Evolutionary conservation across 2,329 filamentous ascomycete genomes (phyloP), one percentile per base, ranked within the genome.

Genomic region (Penicillium sp.): DNA sequence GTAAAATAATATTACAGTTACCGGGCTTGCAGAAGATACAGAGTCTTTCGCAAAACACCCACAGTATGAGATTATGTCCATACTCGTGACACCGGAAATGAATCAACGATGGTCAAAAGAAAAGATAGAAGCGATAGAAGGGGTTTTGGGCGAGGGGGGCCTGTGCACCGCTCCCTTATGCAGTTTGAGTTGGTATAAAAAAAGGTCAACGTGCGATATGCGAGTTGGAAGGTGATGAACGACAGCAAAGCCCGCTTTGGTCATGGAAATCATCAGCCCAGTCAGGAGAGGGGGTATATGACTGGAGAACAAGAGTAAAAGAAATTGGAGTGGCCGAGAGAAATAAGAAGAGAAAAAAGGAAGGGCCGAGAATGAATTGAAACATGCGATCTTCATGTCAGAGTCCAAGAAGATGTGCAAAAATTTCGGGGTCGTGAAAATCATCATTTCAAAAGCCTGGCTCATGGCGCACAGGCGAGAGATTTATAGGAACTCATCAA

Each of bases 231-330:
- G 54, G 61, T 58, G 65, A 67, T 65, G 68, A 73, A 67, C 66
- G 72, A 76, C 71, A 66, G 63, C 71, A 76, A 77, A 77, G 76
- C 75, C 76, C 65, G 76, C 76, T 78, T 78, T 77, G 75, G 75
- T 77, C 74, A 72, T 76, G 60, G 62, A 68, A 57, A 61, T 75
- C 73, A 71, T 74, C 65, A 75, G 59, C 38, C 54, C 63, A 65
- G 56, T 64, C 61, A 63, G 49, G 52, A 35, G 48, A 51, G 53
- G 66, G 66, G 64, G 64, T 64, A 61, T 66, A 54, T 61, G 65
- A 63, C 60, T 63, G 67, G 62, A 14, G 43, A 25, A 43, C 19
- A 55, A 37, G 45, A 45, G n/a, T 38, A 25, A 52, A 54, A 55
- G 53, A 58, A 49, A 61, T 55, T 14, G 7, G n/a, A 37, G 28